A percentile compares a stretch with the other conserved stretches of the same genome.
These are phyloP conservation scores for Coemansia sp. DNA, from an alignment of 192 early-diverging fungal species.

Conservation along the genomic window DNA sequence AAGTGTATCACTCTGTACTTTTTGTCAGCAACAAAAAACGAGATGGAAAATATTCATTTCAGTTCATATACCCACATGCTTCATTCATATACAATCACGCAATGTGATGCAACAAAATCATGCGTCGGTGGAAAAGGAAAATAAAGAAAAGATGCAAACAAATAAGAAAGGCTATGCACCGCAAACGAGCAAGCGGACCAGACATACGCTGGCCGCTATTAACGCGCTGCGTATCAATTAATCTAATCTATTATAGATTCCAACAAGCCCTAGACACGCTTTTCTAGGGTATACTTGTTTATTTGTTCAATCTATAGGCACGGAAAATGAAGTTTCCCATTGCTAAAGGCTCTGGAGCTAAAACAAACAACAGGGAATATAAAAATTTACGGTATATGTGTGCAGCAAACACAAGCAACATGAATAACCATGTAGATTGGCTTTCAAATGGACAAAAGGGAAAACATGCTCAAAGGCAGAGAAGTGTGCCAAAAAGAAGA, in stretches of 20 bases:
- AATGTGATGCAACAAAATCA: not conserved
- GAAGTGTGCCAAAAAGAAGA: not conserved
- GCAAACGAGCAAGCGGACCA: too few relatives aligned
- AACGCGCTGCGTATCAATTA: too few relatives aligned
- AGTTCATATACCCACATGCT: not conserved
- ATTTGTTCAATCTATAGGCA: too few relatives aligned
- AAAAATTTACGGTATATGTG: too few relatives aligned
- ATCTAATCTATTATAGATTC: too few relatives aligned
- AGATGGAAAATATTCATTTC: not conserved
- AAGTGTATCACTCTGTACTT: not conserved
- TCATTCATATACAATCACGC: not conserved
- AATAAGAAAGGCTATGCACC: not conserved
- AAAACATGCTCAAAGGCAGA: not conserved
- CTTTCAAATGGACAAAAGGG: not conserved
- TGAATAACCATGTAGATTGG: conserved; percentile 1
- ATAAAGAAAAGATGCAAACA: not conserved
- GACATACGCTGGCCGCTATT: too few relatives aligned
- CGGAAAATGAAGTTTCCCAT: too few relatives aligned
- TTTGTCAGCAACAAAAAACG: not conserved
- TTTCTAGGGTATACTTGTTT: too few relatives aligned
- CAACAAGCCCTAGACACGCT: too few relatives aligned
- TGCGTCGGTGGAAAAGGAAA: not conserved
- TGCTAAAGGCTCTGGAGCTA: too few relatives aligned
- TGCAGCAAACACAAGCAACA: too few relatives aligned
- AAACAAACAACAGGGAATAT: too few relatives aligned